Evolutionary conservation across 306 rosid species (phyloP).

Genomic region (Cyamopsis tetragonoloba): DNA sequence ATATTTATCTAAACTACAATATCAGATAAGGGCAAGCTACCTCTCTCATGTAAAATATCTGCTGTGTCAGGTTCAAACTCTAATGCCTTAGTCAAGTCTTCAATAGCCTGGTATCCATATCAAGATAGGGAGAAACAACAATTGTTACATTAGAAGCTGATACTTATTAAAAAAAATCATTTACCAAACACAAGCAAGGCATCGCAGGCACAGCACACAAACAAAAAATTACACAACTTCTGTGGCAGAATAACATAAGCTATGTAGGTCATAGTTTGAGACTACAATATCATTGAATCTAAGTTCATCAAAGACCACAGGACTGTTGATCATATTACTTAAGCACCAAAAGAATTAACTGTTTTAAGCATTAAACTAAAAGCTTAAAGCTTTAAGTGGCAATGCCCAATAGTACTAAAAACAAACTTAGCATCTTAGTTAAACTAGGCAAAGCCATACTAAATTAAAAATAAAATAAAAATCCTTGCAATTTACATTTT

Average conservation of each 20-base stretch:
- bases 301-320: neutral
- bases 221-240: neutral
- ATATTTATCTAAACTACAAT: neutral
- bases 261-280: neutral
- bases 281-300: neutral
- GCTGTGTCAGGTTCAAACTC: slow-evolving; percentile 76
- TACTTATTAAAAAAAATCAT: slow-evolving; percentile 27
- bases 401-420: neutral
- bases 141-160: slow-evolving; percentile 9
- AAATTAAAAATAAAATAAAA: neutral
- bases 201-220: neutral
- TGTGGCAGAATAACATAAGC: neutral
- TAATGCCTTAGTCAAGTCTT: slow-evolving; percentile 81
- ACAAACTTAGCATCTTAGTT: neutral
- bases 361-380: slow-evolving; percentile 7
- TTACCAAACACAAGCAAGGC: neutral
- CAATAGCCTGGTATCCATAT: slow-evolving; percentile 66
- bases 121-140: slow-evolving; percentile 4
- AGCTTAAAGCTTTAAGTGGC: slow-evolving; percentile 6
- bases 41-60: slow-evolving; percentile 90
- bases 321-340: slow-evolving; percentile 8
- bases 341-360: neutral
- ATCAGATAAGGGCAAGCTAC: slow-evolving; percentile 40
- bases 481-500: slow-evolving; percentile 12
- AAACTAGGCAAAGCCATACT: neutral